phyloP scores from a whole-genome alignment of 768 basidiomycete species.

The Nevesoporus exiguus region DNA sequence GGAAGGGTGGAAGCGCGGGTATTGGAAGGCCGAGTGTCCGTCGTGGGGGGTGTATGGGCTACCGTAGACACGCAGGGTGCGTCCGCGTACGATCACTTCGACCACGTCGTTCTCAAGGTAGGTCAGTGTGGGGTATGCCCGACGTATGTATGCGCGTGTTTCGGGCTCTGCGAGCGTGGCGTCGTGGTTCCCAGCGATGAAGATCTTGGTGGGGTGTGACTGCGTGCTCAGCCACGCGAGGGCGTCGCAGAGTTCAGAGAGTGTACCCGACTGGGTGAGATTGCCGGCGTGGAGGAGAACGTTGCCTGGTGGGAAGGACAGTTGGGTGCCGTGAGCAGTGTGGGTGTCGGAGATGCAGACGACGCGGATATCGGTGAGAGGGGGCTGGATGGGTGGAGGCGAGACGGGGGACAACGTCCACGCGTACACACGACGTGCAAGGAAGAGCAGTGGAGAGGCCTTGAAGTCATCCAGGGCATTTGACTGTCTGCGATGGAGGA shows the following conservation, averaged over 20 bases:
- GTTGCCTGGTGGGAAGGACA: constrained; percentile 36
- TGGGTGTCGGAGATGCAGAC: constrained; percentile 42
- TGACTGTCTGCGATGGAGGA: background rate
- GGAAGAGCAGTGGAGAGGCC: constrained; percentile 9
- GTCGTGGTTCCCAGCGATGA: constrained; percentile 47
- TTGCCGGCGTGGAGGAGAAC: constrained; percentile 42
- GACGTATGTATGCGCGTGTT: constrained; percentile 11
- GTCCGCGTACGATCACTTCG: constrained; percentile 29
- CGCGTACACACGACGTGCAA: constrained; percentile 10
- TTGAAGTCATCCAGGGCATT: constrained; percentile 7
- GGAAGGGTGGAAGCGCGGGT: constrained; percentile 6
- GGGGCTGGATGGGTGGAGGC: background rate
- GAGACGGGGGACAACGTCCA: constrained; percentile 4
- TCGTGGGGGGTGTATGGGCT: constrained; percentile 38
- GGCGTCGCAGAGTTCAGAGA: constrained; percentile 27
- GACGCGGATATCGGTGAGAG: constrained; percentile 28
- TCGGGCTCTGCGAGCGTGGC: constrained; percentile 21
- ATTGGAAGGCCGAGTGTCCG: constrained; percentile 20
- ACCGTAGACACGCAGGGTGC: constrained; percentile 35
- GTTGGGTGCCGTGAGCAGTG: constrained; percentile 26
- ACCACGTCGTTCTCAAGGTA: constrained; percentile 38
- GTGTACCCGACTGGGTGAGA: constrained; percentile 37
- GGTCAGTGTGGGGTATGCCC: constrained; percentile 26
- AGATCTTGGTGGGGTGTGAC: constrained; percentile 39
- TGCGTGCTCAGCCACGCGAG: constrained; percentile 32